Conservation (phyloP, 75 land plant genomes). For the Cryptomeria japonica region DNA sequence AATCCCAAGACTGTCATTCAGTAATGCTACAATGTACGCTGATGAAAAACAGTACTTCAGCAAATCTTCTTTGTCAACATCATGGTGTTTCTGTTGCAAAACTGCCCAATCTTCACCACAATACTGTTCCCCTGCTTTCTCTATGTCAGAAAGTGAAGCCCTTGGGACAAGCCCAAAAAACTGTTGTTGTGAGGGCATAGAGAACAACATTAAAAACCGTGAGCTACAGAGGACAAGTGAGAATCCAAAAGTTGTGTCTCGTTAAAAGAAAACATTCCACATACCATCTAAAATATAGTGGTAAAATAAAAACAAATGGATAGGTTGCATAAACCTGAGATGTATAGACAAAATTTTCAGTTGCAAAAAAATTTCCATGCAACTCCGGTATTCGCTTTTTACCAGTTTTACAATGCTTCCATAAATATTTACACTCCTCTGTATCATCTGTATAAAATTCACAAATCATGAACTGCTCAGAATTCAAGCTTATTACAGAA, state of each 20-base stretch:
- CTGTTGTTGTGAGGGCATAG: constrained; percentile 26
- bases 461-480: background rate
- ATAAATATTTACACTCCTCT: constrained; percentile 57
- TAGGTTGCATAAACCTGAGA: constrained; percentile 54
- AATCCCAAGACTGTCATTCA: constrained; percentile 88
- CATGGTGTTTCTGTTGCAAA: constrained; percentile 40
- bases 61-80: constrained; percentile 58
- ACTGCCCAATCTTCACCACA: constrained; percentile 84
- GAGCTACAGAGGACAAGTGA: background rate
- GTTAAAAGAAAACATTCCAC: background rate
- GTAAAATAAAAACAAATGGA: background rate
- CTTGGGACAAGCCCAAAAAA: constrained; percentile 64
- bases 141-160: constrained; percentile 63
- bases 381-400: constrained; percentile 66
- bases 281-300: constrained; percentile 2
- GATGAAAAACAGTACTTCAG: constrained; percentile 87
- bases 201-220: constrained; percentile 5
- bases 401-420: constrained; percentile 49
- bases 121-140: constrained; percentile 70
- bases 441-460: constrained; percentile 53
- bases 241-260: background rate
- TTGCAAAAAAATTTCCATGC: constrained; percentile 74
- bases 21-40: constrained; percentile 91
- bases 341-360: constrained; percentile 83
- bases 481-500: too few species aligned